Evolutionary conservation across 768 basidiomycete genomes (phyloP), one percentile per base, ranked within the genome.

Genomic region (Pholiota conissans): DNA sequence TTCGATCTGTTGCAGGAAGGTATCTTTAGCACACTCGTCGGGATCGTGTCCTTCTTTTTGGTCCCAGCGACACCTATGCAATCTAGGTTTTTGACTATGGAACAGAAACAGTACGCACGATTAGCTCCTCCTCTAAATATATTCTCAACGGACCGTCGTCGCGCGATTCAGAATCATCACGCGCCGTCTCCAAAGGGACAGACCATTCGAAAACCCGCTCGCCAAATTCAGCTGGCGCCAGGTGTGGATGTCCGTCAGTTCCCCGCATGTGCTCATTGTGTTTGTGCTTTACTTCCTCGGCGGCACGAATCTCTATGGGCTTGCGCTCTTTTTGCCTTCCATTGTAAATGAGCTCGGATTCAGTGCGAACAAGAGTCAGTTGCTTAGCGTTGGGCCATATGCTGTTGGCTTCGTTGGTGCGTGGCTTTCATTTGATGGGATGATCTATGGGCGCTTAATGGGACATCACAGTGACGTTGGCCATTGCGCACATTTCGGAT

Each of bases 1-100:
- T 28, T 16, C 37, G 46, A 22, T 4, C 7, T 7, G 18, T 20
- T 24, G 1, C 52, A 74, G 74, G 73, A 73, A 62, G 85, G 85
- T 1, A 66, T 77, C 0, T 80, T 86, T 63, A 81, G 81, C 2
- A 67, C 77, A 45, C 52, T 80, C 2, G 76, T 82, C 55, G 85
- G 84, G 1, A 29, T 79, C 13, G 30, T 67, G 28, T 71, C 76
- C 0, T 81, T 76, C 69, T 77, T 74, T 56, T 50, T 76, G 28
- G 63, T 74, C 11, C 74, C 74, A 5, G 67, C 68, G 10, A 72
- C 74, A 3, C 73, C 72, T 7, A 57, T 61, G 32, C 66, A 71
- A 32, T 64, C 69, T 18, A 67, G 65, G 37, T 66, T 72, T 35
- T 59, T 75, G 7, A 70, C 69, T 4, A 52, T 62, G 16, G 61